Percentiles rank a stretch among this genome's conserved stretches.
Conservation (phyloP, 1,284 basidiomycete species). For the Tilletia walkeri region DNA sequence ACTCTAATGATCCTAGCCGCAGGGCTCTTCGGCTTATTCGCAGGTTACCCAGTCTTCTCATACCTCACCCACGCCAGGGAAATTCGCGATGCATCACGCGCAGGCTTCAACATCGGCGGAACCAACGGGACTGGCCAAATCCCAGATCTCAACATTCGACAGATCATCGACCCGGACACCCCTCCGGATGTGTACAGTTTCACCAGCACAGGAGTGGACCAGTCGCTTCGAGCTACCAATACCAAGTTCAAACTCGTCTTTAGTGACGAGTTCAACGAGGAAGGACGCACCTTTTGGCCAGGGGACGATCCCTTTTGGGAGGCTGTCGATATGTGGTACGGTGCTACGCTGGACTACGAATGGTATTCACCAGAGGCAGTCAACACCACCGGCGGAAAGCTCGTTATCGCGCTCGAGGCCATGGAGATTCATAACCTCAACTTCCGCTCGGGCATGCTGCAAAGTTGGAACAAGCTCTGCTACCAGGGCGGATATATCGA, state of each 20-base stretch:
- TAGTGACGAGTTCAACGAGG: constrained; percentile 72
- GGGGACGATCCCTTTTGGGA: constrained; percentile 55
- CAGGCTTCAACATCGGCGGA: constrained; percentile 44
- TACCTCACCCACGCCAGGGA: constrained; percentile 27
- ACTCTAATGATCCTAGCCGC: constrained; percentile 58
- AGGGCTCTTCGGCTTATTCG: constrained; percentile 67
- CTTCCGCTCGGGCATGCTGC: constrained; percentile 53
- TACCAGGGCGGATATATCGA: constrained; percentile 31
- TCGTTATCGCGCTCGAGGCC: constrained; percentile 44
- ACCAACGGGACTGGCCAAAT: constrained; percentile 47
- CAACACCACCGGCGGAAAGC: constrained; percentile 44
- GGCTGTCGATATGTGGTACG: constrained; percentile 54
- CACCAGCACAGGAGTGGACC: constrained; percentile 31
- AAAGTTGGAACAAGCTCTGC: constrained; percentile 54
- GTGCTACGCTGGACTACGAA: constrained; percentile 50
- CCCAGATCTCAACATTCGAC: constrained; percentile 11
- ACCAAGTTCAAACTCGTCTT: constrained; percentile 62
- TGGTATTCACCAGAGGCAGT: constrained; percentile 56
- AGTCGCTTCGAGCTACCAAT: constrained; percentile 30
- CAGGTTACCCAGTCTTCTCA: constrained; percentile 71
- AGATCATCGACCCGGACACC: constrained; percentile 40
- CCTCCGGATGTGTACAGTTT: constrained; percentile 30
- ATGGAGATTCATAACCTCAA: constrained; percentile 43
- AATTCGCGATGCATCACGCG: constrained; percentile 24
- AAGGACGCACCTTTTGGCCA: constrained; percentile 64